Percentiles rank a stretch among this genome's conserved stretches.
Conservation (phyloP, 495 filamentous ascomycete species). For the Monascus purpureus region DNA sequence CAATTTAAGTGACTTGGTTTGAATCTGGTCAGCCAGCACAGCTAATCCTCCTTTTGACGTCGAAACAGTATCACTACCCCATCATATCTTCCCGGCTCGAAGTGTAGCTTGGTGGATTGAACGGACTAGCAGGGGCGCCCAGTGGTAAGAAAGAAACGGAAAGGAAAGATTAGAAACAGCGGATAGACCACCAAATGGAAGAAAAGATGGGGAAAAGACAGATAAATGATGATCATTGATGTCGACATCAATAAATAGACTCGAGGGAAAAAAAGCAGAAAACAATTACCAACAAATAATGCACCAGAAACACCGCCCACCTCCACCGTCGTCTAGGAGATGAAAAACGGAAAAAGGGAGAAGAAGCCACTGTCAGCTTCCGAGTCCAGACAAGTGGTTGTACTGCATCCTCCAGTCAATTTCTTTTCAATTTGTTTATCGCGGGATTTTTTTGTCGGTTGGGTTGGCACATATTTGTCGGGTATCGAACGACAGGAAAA, state of each 20-base stretch:
- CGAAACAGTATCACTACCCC: not conserved
- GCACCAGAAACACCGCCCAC: slow-evolving; percentile 34
- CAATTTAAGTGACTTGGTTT: slow-evolving; percentile 6
- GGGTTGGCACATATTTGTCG: slow-evolving; percentile 18
- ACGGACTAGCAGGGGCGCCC: too few relatives aligned
- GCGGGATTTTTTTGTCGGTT: slow-evolving; percentile 13
- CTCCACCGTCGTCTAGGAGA: slow-evolving; percentile 30
- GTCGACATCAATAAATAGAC: too few relatives aligned
- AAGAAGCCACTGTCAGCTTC: slow-evolving; percentile 9
- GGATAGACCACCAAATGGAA: slow-evolving; percentile 1
- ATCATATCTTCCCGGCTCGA: too few relatives aligned
- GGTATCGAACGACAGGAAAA: slow-evolving; percentile 35
- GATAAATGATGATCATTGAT: slow-evolving; percentile 4
- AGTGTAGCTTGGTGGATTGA: too few relatives aligned
- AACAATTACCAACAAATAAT: slow-evolving; percentile 6
- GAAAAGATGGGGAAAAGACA: slow-evolving; percentile 6
- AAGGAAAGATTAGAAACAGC: too few relatives aligned
- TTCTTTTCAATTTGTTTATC: slow-evolving; percentile 10
- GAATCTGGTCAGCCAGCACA: slow-evolving; percentile 1
- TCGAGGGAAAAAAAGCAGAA: slow-evolving; percentile 9
- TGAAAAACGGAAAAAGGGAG: slow-evolving; percentile 16
- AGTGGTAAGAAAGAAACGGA: too few relatives aligned
- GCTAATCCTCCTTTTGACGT: slow-evolving; percentile 1
- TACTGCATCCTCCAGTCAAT: slow-evolving; percentile 10
- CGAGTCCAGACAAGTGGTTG: slow-evolving; percentile 21